A percentile compares a stretch with the other conserved stretches of the same genome.
phyloP scores from a whole-genome alignment of 2,329 filamentous ascomycete species.

The Fusarium praegraminearum region DNA sequence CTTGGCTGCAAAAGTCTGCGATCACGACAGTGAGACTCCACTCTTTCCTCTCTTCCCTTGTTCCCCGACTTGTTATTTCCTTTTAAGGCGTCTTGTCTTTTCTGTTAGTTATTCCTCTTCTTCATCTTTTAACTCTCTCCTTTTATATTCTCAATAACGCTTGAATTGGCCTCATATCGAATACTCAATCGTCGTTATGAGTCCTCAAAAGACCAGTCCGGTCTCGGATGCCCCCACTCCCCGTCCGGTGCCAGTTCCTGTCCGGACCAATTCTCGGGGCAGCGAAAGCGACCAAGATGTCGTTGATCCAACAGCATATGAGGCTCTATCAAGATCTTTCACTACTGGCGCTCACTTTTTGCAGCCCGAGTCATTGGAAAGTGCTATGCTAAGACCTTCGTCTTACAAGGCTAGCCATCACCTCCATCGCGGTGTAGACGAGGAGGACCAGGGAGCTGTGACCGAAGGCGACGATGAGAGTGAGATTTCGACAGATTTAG shows the following conservation, averaged over 20 bases:
- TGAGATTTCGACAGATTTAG: slow-evolving; percentile 16
- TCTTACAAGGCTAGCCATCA: slow-evolving; percentile 38
- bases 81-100: background rate
- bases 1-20: slow-evolving; percentile 35
- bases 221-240: slow-evolving; percentile 16
- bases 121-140: background rate
- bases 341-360: slow-evolving; percentile 55
- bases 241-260: slow-evolving; percentile 41
- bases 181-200: slow-evolving; percentile 14
- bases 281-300: slow-evolving; percentile 29
- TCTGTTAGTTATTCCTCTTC: background rate
- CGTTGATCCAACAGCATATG: slow-evolving; percentile 42
- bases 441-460: slow-evolving; percentile 19
- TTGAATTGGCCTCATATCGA: background rate
- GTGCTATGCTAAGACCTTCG: slow-evolving; percentile 54
- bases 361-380: slow-evolving; percentile 57
- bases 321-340: slow-evolving; percentile 55
- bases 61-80: slow-evolving; percentile 23
- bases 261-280: slow-evolving; percentile 30
- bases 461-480: slow-evolving; percentile 27
- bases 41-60: slow-evolving; percentile 15
- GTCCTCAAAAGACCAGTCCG: slow-evolving; percentile 12
- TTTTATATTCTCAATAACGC: background rate
- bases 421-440: slow-evolving; percentile 16
- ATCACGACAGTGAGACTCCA: slow-evolving; percentile 46